phyloP scores from a whole-genome alignment of 73 alveolate species.

The Paramecium tetraurelia region DNA sequence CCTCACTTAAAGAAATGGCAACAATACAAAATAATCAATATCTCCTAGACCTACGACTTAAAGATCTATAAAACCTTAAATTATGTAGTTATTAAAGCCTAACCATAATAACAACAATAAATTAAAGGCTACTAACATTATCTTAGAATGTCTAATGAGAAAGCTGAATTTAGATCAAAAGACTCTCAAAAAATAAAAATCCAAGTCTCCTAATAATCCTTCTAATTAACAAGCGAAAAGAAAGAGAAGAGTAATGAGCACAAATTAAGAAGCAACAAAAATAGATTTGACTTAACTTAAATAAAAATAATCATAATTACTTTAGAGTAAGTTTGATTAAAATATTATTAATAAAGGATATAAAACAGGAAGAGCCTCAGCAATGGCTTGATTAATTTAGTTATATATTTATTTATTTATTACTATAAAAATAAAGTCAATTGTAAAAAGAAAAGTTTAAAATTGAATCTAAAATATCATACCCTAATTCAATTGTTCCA shows the following conservation, averaged over 20 bases:
- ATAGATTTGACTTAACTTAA: background rate
- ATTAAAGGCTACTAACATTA: background rate
- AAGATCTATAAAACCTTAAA: background rate
- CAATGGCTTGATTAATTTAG: constrained; percentile 1
- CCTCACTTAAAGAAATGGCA: background rate
- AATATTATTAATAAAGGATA: background rate
- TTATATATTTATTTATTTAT: background rate
- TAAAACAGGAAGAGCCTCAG: constrained; percentile 25
- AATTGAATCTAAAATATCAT: background rate
- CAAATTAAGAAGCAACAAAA: background rate
- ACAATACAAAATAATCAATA: background rate
- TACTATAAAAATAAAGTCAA: background rate
- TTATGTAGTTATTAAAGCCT: background rate
- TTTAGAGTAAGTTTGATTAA: background rate
- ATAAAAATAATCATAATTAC: background rate
- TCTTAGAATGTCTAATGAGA: background rate
- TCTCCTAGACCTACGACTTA: background rate
- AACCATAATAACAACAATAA: background rate
- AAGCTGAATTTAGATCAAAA: background rate
- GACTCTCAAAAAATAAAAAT: background rate
- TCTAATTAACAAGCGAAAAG: background rate
- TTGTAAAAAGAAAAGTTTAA: background rate
- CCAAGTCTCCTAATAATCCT: background rate
- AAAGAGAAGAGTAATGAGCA: background rate
- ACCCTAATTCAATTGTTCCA: background rate